Percentiles rank a stretch among this genome's conserved stretches.
These are phyloP conservation scores for Scenedesmus sp. DNA, from an alignment of 163 green algal species.

Conservation along the genomic window DNA sequence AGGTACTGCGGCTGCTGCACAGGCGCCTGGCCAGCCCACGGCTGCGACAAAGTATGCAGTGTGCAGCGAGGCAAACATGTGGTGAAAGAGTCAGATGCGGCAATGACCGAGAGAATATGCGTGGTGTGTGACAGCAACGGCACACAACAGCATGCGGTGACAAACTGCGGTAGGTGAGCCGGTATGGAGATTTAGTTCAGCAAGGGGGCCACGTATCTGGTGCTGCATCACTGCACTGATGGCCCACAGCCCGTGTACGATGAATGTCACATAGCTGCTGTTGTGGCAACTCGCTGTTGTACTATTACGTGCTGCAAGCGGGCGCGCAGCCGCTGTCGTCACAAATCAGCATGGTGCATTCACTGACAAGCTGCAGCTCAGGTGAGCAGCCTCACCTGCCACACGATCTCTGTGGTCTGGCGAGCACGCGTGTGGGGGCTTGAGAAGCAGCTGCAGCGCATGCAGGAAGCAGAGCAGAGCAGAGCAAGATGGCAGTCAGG, in stretches of 20 bases:
- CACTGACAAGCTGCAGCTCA: neutral
- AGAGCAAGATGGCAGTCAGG: neutral
- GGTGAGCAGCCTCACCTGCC: conserved; percentile 53
- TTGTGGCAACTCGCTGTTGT: neutral
- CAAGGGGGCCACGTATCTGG: neutral
- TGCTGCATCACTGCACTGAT: neutral
- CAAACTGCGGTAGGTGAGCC: no score
- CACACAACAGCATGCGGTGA: no score
- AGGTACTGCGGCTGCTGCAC: conserved; percentile 61
- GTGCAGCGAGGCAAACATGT: neutral
- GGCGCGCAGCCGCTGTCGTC: no score
- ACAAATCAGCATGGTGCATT: neutral
- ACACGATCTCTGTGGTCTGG: conserved; percentile 76
- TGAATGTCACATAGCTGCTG: neutral
- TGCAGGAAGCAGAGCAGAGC: neutral
- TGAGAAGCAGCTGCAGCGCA: conserved; percentile 69
- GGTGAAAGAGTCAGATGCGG: neutral
- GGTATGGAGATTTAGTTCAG: no score
- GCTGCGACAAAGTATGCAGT: neutral
- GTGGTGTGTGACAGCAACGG: no score
- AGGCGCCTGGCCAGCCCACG: neutral
- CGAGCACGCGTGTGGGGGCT: conserved; percentile 75
- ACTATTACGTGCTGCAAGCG: no score
- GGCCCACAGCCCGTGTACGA: neutral
- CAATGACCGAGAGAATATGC: no score